Evolutionary conservation across 805 yeast species (phyloP).

Genomic region (Vanderwaltozyma polyspora): DNA sequence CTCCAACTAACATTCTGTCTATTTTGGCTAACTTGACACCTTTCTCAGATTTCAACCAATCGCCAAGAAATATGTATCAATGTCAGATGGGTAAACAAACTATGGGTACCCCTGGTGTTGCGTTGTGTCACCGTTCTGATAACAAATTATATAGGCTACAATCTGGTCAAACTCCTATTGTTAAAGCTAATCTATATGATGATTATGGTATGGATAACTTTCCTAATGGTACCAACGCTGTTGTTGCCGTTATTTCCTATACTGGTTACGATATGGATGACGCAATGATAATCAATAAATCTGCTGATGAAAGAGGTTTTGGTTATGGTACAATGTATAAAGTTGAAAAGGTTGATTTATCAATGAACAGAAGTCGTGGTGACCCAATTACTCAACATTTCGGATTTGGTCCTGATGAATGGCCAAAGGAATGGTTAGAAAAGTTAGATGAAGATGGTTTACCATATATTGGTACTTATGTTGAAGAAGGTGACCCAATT

Average conservation of each 20-base stretch:
- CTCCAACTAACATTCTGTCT: conserved; percentile 90
- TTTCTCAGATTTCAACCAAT: conserved; percentile 95
- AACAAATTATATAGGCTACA: conserved; percentile 89
- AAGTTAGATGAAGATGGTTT: conserved; percentile 86
- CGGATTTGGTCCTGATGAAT: conserved; percentile 86
- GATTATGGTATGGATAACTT: conserved; percentile 96
- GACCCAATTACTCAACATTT: conserved; percentile 91
- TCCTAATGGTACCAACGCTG: conserved; percentile 97
- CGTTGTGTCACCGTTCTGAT: conserved; percentile 81
- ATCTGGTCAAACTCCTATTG: conserved; percentile 95
- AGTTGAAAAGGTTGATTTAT: conserved; percentile 81
- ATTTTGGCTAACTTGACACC: conserved; percentile 96
- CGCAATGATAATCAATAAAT: conserved; percentile 95
- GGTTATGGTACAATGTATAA: conserved; percentile 96
- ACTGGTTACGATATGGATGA: conserved; percentile 99
- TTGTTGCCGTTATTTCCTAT: conserved; percentile 96
- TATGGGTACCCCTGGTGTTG: conserved; percentile 99
- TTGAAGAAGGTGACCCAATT: conserved; percentile 93
- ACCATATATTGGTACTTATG: conserved; percentile 77
- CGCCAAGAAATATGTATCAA: conserved; percentile 99
- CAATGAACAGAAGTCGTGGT: conserved; percentile 69
- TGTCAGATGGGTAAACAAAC: conserved; percentile 99
- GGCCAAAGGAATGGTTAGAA: conserved; percentile 87
- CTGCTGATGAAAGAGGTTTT: conserved; percentile 96
- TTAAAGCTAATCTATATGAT: conserved; percentile 84